A percentile compares a stretch with the other conserved stretches of the same genome.
phyloP scores from a whole-genome alignment of 2,329 filamentous ascomycete genomes.

The Cercospora zeina region DNA sequence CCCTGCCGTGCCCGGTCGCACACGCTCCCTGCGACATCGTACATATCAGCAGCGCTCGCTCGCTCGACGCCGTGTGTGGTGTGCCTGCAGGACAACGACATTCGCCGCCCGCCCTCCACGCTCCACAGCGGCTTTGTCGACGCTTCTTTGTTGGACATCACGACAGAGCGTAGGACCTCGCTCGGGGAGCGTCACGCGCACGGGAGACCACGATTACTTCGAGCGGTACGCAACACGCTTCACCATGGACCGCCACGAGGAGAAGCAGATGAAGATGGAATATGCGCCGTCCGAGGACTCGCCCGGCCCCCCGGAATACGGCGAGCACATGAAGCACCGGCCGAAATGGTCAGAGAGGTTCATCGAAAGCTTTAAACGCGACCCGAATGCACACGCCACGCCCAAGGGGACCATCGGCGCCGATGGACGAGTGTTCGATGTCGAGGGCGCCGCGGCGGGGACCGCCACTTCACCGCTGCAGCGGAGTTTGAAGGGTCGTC shows the following conservation, averaged over 20 bases:
- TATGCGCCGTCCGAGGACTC: conserved; percentile 24
- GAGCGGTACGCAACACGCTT: neutral
- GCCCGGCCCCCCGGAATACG: conserved; percentile 33
- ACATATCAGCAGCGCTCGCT: neutral
- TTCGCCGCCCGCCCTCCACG: neutral
- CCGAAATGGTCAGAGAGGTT: conserved; percentile 41
- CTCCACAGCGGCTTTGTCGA: conserved; percentile 2
- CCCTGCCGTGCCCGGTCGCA: conserved; percentile 17
- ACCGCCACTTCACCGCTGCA: conserved; percentile 75
- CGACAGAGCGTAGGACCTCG: neutral
- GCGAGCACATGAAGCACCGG: conserved; percentile 27
- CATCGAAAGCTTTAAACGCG: conserved; percentile 64
- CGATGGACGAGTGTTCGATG: conserved; percentile 60
- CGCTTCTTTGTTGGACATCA: neutral
- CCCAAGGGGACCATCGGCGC: conserved; percentile 50
- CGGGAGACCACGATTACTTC: neutral
- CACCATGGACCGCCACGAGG: conserved; percentile 26
- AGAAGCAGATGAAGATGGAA: conserved; percentile 26
- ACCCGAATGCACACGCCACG: conserved; percentile 57
- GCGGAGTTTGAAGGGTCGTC: conserved; percentile 73
- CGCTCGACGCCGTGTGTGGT: conserved; percentile 7
- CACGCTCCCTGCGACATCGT: neutral
- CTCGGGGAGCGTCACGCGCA: neutral
- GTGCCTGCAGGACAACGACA: conserved; percentile 3
- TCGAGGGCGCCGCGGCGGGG: conserved; percentile 61